These are phyloP conservation scores for Ophiosphaerella korrae DNA, from an alignment of 2,329 filamentous ascomycete species.

Conservation along the genomic window DNA sequence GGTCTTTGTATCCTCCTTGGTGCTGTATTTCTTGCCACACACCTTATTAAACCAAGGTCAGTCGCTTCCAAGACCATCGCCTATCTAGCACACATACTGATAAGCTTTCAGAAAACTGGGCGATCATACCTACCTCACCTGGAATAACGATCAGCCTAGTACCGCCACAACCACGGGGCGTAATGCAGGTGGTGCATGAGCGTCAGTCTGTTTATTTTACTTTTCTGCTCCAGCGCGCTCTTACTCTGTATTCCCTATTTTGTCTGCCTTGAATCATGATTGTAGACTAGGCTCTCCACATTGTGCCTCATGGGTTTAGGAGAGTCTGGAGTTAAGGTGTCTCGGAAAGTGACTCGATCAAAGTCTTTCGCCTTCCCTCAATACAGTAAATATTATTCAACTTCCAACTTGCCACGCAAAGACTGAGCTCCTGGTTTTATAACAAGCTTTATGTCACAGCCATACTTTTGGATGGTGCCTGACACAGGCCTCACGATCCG, in stretches of 20 bases:
- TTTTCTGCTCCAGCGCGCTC: conserved; percentile 6
- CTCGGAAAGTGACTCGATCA: conserved; percentile 31
- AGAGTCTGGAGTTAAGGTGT: conserved; percentile 38
- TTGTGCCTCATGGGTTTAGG: conserved; percentile 31
- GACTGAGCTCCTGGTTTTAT: conserved; percentile 2
- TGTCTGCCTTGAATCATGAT: conserved; percentile 15
- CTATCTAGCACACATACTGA: conserved; percentile 14
- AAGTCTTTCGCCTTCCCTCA: conserved; percentile 19
- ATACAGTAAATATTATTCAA: conserved; percentile 15
- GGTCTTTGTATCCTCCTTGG: conserved; percentile 91
- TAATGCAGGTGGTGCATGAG: conserved; percentile 40
- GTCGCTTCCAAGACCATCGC: conserved; percentile 29
- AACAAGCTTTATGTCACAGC: conserved; percentile 18
- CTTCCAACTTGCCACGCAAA: conserved; percentile 16
- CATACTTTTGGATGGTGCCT: conserved; percentile 13
- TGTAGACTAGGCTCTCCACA: conserved; percentile 23
- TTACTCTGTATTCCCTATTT: background rate
- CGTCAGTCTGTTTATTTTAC: conserved; percentile 13
- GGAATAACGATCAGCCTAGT: conserved; percentile 76
- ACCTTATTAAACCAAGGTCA: conserved; percentile 88
- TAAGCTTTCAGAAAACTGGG: conserved; percentile 77
- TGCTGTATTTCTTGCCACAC: conserved; percentile 83
- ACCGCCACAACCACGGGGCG: conserved; percentile 59
- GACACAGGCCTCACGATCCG: conserved; percentile 28
- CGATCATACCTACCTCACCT: conserved; percentile 95